Conservation (phyloP, 352 stramenopile species). For the Thalassiosira mediterranea region DNA sequence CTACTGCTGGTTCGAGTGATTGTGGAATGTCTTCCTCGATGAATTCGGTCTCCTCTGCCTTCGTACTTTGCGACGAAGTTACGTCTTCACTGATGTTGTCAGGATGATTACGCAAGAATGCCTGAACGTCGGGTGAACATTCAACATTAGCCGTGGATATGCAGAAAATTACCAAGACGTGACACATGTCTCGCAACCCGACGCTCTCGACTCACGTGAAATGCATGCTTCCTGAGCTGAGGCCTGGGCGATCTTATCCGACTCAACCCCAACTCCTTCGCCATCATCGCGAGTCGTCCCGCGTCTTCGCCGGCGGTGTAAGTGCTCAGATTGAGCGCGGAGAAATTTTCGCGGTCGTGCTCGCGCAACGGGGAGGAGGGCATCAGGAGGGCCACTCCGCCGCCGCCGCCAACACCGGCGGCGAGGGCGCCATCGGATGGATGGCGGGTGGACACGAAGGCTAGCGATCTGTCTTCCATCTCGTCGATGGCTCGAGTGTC, state of each 20-base stretch:
- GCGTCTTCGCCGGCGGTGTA: constrained; percentile 69
- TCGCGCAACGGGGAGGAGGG: no score
- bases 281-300: constrained; percentile 47
- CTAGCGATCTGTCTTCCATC: no score
- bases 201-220: neutral
- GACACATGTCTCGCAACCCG: neutral
- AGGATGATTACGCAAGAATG: constrained; percentile 17
- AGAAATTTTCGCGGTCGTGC: no score
- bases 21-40: neutral
- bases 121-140: neutral
- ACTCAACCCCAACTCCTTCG: constrained; percentile 62
- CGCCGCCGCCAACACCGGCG: no score
- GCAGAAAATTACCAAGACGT: neutral
- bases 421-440: no score
- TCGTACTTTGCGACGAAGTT: no score
- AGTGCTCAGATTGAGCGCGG: constrained; percentile 38
- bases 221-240: constrained; percentile 17
- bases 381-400: no score
- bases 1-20: neutral
- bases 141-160: neutral
- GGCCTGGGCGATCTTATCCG: constrained; percentile 13
- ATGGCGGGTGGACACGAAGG: no score
- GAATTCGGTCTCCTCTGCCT: no score
- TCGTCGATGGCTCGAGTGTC: no score
- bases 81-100: constrained; percentile 6